Conservation (phyloP, 176 grass and related monocot species). For the Pontederia paniculata region DNA sequence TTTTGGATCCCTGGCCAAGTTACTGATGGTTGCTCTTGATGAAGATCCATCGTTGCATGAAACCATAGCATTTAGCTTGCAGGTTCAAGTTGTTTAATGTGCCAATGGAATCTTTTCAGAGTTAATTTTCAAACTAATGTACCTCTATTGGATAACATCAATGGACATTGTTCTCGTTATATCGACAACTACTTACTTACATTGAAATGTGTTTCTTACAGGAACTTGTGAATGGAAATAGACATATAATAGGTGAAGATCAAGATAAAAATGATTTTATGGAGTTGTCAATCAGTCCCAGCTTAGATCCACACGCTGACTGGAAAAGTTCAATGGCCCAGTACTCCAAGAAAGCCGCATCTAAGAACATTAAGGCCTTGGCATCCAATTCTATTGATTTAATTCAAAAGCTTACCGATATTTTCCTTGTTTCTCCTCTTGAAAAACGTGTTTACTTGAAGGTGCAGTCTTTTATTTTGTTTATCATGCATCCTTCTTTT, state of each 20-base stretch:
- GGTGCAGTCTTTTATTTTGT: constrained; percentile 28
- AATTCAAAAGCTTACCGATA: constrained; percentile 48
- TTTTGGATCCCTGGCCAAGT: constrained; percentile 60
- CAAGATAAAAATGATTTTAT: constrained; percentile 38
- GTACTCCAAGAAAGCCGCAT: constrained; percentile 56
- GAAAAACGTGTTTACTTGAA: constrained; percentile 72
- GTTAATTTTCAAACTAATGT: constrained; percentile 7
- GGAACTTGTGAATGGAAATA: constrained; percentile 70
- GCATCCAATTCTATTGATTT: constrained; percentile 54
- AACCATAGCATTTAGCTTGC: constrained; percentile 50
- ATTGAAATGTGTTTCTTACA: constrained; percentile 26
- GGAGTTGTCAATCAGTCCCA: constrained; percentile 32
- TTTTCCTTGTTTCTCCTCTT: constrained; percentile 46
- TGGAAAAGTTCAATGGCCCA: constrained; percentile 15
- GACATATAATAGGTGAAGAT: constrained; percentile 30
- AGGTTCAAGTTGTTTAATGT: constrained; percentile 37
- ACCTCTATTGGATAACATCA: constrained; percentile 5
- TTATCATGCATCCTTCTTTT: neutral
- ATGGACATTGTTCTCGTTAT: neutral
- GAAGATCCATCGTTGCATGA: constrained; percentile 45
- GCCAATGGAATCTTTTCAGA: neutral
- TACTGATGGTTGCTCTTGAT: constrained; percentile 42
- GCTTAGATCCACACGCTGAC: constrained; percentile 23
- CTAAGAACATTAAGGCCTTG: constrained; percentile 55
- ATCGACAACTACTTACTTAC: constrained; percentile 11